phyloP scores from a whole-genome alignment of 768 basidiomycete species.

The Hemileccinum impolitum region DNA sequence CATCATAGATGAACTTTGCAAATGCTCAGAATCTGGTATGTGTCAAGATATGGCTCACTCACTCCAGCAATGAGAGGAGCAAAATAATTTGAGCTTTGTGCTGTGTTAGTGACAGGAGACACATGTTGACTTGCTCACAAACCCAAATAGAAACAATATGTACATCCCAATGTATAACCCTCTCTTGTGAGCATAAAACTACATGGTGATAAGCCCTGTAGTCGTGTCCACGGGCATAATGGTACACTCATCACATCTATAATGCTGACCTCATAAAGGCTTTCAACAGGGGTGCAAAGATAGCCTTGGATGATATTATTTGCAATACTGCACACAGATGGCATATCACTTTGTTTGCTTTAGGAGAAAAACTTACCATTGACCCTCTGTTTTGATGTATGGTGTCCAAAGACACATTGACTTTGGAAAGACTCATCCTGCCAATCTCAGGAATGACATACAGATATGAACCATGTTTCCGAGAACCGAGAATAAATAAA shows the following conservation, averaged over 20 bases:
- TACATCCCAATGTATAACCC: constrained; percentile 19
- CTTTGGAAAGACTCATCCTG: background rate
- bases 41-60: background rate
- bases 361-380: constrained; percentile 10
- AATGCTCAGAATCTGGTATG: too few relatives aligned
- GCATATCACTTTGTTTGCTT: background rate
- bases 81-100: constrained; percentile 17
- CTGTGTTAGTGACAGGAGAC: background rate
- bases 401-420: constrained; percentile 19
- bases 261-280: constrained; percentile 20
- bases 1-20: constrained; percentile 16
- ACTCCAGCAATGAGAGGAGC: constrained; percentile 21
- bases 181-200: constrained; percentile 22
- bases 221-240: too few relatives aligned
- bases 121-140: background rate
- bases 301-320: constrained; percentile 20
- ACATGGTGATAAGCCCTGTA: background rate
- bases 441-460: background rate
- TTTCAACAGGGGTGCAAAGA: constrained; percentile 22
- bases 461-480: constrained; percentile 10
- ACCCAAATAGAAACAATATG: constrained; percentile 19
- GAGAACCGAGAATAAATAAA: constrained; percentile 17
- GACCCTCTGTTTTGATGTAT: constrained; percentile 17
- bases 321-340: constrained; percentile 10
- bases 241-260: constrained; percentile 11